Evolutionary conservation across 345 rosid genomes (phyloP).

Genomic region (Pseudoturritis turrita): DNA sequence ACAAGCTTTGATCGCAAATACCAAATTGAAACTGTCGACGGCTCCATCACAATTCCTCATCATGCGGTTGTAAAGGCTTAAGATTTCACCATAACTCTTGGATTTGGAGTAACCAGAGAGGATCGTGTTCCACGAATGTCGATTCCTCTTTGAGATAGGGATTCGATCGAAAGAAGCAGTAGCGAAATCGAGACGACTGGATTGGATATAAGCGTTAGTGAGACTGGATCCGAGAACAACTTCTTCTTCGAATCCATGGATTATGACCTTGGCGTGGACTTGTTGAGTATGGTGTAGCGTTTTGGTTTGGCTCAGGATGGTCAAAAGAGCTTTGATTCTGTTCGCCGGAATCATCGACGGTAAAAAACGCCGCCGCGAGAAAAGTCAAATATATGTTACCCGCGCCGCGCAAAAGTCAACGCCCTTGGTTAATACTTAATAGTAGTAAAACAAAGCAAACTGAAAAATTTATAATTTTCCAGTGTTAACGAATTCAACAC

Average conservation of each 20-base stretch:
- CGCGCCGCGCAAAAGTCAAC: neutral
- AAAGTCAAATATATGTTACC: neutral
- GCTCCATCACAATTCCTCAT: slow-evolving; percentile 24
- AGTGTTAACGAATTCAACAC: neutral
- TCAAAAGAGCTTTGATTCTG: slow-evolving; percentile 19
- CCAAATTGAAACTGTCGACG: slow-evolving; percentile 47
- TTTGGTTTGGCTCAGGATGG: slow-evolving; percentile 28
- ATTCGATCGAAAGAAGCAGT: slow-evolving; percentile 29
- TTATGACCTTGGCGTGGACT: slow-evolving; percentile 28
- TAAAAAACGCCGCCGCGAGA: neutral
- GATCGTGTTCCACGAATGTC: slow-evolving; percentile 38
- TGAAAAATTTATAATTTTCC: neutral
- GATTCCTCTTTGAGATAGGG: slow-evolving; percentile 18
- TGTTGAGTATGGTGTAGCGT: slow-evolving; percentile 32
- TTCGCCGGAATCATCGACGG: slow-evolving; percentile 25
- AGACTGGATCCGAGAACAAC: slow-evolving; percentile 32
- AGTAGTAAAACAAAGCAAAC: neutral
- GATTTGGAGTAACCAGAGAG: slow-evolving; percentile 37
- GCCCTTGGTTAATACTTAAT: neutral
- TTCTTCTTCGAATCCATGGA: slow-evolving; percentile 26
- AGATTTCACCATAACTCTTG: slow-evolving; percentile 19
- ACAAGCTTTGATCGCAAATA: slow-evolving; percentile 44
- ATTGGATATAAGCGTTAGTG: slow-evolving; percentile 35
- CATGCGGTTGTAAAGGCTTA: slow-evolving; percentile 33
- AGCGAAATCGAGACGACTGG: slow-evolving; percentile 33